These are phyloP conservation scores for Trifolium subterraneum DNA, from an alignment of 306 rosid genomes.

Conservation along the genomic window DNA sequence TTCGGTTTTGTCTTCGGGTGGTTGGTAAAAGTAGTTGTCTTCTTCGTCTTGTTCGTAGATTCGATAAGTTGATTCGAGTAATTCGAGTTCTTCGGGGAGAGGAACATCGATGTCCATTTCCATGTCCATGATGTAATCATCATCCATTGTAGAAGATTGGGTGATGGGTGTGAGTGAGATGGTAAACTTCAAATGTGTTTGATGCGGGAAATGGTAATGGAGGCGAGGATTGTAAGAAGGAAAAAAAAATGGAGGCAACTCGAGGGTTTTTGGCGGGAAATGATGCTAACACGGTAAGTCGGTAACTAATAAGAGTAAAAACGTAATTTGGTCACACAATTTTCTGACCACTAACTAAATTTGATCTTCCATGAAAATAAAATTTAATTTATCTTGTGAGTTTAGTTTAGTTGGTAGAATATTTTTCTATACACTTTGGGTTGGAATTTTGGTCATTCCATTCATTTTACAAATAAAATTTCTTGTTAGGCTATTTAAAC, in stretches of 20 bases:
- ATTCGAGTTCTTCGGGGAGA: slow-evolving; percentile 80
- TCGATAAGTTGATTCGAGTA: slow-evolving; percentile 69
- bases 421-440: no score
- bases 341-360: no score
- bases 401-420: no score
- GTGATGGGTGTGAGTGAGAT: not conserved
- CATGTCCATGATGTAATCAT: not conserved
- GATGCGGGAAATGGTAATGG: not conserved
- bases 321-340: no score
- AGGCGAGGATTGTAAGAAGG: not conserved
- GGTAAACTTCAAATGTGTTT: not conserved
- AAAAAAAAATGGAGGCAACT: not conserved
- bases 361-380: no score
- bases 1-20: slow-evolving; percentile 54
- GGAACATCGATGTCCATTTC: slow-evolving; percentile 78
- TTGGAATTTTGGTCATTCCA: no score
- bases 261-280: slow-evolving; percentile 35
- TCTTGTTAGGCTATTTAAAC: no score
- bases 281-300: no score
- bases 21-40: slow-evolving; percentile 22
- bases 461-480: no score
- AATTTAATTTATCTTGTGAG: no score
- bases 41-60: slow-evolving; percentile 30
- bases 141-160: slow-evolving; percentile 25
- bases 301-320: no score